Evolutionary conservation across 192 early-diverging fungal genomes (phyloP).

Genomic region (Coemansia asiatica): DNA sequence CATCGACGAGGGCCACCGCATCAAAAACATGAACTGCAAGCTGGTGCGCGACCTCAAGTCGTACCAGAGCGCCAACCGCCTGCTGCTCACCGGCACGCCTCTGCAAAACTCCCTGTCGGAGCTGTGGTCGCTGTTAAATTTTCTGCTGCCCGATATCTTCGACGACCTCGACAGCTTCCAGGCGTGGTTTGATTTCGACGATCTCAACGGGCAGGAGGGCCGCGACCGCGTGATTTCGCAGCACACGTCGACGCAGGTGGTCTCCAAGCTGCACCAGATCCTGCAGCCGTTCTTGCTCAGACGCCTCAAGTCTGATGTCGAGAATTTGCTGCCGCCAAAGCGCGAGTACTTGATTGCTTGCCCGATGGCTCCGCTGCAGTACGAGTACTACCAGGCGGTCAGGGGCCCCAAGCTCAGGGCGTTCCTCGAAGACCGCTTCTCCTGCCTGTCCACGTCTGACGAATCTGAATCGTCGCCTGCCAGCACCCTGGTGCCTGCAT

Average conservation of each 20-base stretch:
- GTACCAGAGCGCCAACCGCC: conserved; percentile 80
- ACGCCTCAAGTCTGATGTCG: conserved; percentile 75
- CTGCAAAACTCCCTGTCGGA: conserved; percentile 91
- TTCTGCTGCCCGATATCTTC: conserved; percentile 94
- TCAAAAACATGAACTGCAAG: conserved; percentile 95
- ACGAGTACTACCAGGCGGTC: conserved; percentile 70
- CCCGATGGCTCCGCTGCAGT: conserved; percentile 70
- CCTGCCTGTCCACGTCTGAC: neutral
- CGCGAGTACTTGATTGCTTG: conserved; percentile 83
- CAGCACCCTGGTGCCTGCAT: conserved; percentile 21
- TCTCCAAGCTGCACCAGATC: conserved; percentile 85
- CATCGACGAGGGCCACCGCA: conserved; percentile 94
- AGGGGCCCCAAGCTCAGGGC: conserved; percentile 61
- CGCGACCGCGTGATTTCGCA: conserved; percentile 66
- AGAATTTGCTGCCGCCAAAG: conserved; percentile 85
- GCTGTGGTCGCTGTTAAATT: conserved; percentile 95
- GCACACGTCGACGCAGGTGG: conserved; percentile 64
- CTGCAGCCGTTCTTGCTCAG: conserved; percentile 69
- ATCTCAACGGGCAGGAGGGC: conserved; percentile 65
- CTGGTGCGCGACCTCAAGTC: conserved; percentile 83
- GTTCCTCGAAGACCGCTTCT: conserved; percentile 51
- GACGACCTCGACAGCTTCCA: conserved; percentile 83
- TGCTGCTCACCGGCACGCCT: conserved; percentile 92
- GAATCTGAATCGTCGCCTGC: neutral
- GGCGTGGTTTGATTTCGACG: conserved; percentile 81